These are phyloP conservation scores for Rhipidocladum racemiflorum DNA, from an alignment of 176 grass and related monocot species.

Conservation along the genomic window DNA sequence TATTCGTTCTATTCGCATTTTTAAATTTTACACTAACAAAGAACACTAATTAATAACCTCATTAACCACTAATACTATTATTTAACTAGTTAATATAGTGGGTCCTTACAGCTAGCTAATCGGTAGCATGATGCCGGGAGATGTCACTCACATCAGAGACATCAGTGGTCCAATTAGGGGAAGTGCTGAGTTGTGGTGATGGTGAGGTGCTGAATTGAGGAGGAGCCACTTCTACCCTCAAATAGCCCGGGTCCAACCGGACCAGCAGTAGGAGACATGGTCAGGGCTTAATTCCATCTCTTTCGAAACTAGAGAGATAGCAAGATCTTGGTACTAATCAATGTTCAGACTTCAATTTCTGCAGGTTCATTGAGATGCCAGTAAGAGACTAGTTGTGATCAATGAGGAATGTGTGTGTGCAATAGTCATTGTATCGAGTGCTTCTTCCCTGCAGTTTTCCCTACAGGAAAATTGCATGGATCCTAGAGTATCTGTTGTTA, in stretches of 20 bases:
- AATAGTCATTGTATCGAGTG: too few species aligned
- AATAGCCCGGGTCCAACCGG: conserved; percentile 23
- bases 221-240: conserved; percentile 32
- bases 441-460: too few species aligned
- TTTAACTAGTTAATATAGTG: too few species aligned
- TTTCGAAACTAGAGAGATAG: neutral
- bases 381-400: neutral
- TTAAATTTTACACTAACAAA: too few species aligned
- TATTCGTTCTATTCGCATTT: too few species aligned
- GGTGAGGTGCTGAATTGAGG: neutral
- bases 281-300: neutral
- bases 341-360: neutral
- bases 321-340: neutral
- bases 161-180: conserved; percentile 46
- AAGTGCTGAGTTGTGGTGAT: neutral
- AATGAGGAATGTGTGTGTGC: too few species aligned
- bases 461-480: too few species aligned
- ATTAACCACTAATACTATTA: too few species aligned
- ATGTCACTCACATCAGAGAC: conserved; percentile 40
- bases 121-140: neutral
- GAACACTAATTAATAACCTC: too few species aligned
- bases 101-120: too few species aligned
- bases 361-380: neutral
- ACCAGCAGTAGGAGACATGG: conserved; percentile 30
- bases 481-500: too few species aligned